Evolutionary conservation across 2,329 filamentous ascomycete genomes (phyloP).

Genomic region (Cryphonectria naterciae): DNA sequence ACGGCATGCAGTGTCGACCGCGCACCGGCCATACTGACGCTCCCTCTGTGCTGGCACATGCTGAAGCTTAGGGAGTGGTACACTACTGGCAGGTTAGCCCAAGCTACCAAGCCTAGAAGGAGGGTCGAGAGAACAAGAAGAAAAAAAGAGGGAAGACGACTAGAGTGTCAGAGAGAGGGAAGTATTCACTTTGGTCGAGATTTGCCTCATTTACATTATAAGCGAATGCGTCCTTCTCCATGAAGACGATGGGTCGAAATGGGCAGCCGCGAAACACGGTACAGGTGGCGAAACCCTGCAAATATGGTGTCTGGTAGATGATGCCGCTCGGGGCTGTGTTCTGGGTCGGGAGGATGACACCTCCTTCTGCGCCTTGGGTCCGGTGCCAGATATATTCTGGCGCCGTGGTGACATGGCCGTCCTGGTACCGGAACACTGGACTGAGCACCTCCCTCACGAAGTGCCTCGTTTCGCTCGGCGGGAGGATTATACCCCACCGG

Average conservation of each 20-base stretch:
- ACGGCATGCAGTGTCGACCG: neutral
- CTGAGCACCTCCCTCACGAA: neutral
- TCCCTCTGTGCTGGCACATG: neutral
- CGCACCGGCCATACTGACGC: conserved; percentile 1
- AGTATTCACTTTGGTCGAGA: neutral
- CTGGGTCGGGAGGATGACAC: neutral
- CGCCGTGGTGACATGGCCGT: neutral
- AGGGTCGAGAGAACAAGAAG: neutral
- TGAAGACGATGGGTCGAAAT: neutral
- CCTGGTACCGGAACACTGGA: conserved; percentile 6
- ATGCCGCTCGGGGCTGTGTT: neutral
- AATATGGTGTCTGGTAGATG: neutral
- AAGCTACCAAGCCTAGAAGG: neutral
- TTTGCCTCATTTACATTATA: neutral
- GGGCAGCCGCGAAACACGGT: conserved; percentile 9
- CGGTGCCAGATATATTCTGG: neutral
- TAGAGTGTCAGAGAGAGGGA: neutral
- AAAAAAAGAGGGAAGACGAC: neutral
- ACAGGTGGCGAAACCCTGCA: neutral
- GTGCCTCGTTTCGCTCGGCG: neutral
- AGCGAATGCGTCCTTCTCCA: neutral
- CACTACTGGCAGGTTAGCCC: neutral
- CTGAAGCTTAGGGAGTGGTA: conserved; percentile 2
- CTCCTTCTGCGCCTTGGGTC: neutral
- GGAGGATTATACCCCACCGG: conserved; percentile 3